These are phyloP conservation scores for Lagerstroemia speciosa DNA, from an alignment of 345 rosid species.

Conservation along the genomic window DNA sequence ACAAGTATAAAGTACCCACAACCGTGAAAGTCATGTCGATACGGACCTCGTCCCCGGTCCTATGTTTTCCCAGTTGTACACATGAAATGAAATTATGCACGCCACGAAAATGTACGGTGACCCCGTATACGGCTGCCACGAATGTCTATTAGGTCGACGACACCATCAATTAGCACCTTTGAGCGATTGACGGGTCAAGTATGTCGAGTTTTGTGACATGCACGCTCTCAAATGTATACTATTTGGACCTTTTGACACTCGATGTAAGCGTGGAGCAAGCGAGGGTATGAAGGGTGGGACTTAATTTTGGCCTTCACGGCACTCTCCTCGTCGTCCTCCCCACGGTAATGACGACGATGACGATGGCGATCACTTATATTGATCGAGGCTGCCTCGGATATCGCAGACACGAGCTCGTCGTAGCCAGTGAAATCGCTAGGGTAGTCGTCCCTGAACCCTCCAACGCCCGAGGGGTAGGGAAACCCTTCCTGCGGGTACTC, in stretches of 20 bases:
- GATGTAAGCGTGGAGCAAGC: conserved; percentile 73
- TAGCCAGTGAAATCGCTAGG: neutral
- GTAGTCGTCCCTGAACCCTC: neutral
- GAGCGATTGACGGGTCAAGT: too few relatives aligned
- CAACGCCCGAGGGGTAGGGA: conserved; percentile 20
- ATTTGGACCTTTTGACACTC: conserved; percentile 92
- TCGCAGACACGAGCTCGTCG: conserved; percentile 51
- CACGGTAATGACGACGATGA: conserved; percentile 10
- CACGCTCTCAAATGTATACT: neutral
- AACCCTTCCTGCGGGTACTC: conserved; percentile 23
- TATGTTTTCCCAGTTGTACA: neutral
- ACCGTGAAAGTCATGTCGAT: neutral
- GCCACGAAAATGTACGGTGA: neutral
- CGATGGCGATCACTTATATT: neutral
- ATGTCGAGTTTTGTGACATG: too few relatives aligned
- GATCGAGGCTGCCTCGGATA: conserved; percentile 55
- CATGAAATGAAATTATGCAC: neutral
- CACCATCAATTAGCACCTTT: too few relatives aligned
- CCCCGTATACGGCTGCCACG: neutral
- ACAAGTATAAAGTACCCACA: neutral
- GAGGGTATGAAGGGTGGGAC: conserved; percentile 76
- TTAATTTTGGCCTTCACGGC: conserved; percentile 71
- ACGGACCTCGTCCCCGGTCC: neutral
- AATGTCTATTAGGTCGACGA: neutral
- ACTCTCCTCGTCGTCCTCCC: conserved; percentile 32